These are phyloP conservation scores for Hanseniaspora valbyensis DNA, from an alignment of 805 yeast species.

Conservation along the genomic window DNA sequence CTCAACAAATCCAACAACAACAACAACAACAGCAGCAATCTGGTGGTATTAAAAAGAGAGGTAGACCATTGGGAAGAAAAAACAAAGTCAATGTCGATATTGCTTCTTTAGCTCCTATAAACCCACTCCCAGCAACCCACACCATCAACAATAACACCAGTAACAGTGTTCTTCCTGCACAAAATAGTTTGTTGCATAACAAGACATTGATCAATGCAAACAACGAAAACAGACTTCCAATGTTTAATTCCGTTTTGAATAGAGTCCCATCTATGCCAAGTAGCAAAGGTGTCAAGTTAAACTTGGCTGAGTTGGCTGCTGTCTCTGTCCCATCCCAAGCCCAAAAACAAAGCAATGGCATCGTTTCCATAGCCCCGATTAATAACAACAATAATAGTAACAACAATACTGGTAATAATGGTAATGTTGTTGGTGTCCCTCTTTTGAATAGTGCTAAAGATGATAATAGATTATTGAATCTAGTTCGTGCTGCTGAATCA, in stretches of 20 bases:
- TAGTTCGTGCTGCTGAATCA: conserved; percentile 10
- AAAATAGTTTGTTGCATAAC: not conserved
- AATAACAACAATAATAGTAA: conserved; percentile 1
- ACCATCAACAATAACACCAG: no score
- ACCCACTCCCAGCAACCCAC: no score
- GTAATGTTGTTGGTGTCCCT: no score
- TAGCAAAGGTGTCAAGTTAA: conserved; percentile 8
- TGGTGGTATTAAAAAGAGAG: conserved; percentile 9
- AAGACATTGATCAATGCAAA: not conserved
- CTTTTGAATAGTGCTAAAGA: no score
- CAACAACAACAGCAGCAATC: no score
- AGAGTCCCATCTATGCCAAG: not conserved
- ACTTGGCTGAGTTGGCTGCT: conserved; percentile 11
- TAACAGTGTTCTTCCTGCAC: no score
- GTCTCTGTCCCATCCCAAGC: not conserved
- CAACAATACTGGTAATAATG: conserved; percentile 2
- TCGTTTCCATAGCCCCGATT: not conserved
- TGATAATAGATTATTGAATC: conserved; percentile 1
- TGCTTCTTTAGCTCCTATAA: not conserved
- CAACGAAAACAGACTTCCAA: not conserved
- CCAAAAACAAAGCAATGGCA: not conserved
- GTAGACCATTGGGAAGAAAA: conserved; percentile 14
- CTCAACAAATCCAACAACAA: no score
- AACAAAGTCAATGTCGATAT: not conserved
- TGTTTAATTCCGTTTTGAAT: conserved; percentile 4